Conservation (phyloP, 306 rosid genomes). For the Carpinus fangiana region DNA sequence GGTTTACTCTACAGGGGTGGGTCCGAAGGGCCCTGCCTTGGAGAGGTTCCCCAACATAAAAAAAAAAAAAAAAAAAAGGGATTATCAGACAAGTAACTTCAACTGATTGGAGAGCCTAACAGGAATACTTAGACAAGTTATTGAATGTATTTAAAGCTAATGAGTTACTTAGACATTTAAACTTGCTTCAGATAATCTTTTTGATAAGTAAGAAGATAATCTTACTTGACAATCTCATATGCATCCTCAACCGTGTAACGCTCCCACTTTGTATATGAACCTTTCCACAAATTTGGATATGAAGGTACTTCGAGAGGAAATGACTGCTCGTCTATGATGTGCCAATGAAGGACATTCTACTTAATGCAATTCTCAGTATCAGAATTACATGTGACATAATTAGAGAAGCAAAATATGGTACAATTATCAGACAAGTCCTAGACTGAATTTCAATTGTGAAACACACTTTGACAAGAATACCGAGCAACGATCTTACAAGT, state of each 20-base stretch:
- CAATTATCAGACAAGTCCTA: conserved; percentile 14
- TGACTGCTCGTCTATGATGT: conserved; percentile 82
- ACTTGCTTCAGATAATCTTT: conserved; percentile 37
- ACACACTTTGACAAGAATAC: conserved; percentile 10
- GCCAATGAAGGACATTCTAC: conserved; percentile 99
- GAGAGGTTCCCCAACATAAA: too few species aligned
- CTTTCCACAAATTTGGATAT: conserved; percentile 91
- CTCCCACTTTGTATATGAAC: conserved; percentile 88
- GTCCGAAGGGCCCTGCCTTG: too few species aligned
- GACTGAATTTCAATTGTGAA: conserved; percentile 17
- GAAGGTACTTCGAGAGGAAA: conserved; percentile 92
- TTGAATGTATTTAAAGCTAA: conserved; percentile 10
- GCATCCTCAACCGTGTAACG: conserved; percentile 95
- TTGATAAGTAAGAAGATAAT: background rate
- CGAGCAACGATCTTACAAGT: conserved; percentile 58
- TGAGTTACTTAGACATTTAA: conserved; percentile 26
- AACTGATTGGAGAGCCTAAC: background rate
- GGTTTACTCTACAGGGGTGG: too few species aligned
- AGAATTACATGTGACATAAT: conserved; percentile 40
- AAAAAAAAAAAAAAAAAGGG: too few species aligned
- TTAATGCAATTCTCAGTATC: conserved; percentile 44
- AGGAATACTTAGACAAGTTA: background rate
- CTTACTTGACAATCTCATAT: conserved; percentile 84
- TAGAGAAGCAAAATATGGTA: conserved; percentile 7
- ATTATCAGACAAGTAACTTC: conserved; percentile 1